Percentiles rank a stretch among this genome's conserved stretches.
Evolutionary conservation across 495 filamentous ascomycete genomes (phyloP).

Genomic region (Xylaria venustula): DNA sequence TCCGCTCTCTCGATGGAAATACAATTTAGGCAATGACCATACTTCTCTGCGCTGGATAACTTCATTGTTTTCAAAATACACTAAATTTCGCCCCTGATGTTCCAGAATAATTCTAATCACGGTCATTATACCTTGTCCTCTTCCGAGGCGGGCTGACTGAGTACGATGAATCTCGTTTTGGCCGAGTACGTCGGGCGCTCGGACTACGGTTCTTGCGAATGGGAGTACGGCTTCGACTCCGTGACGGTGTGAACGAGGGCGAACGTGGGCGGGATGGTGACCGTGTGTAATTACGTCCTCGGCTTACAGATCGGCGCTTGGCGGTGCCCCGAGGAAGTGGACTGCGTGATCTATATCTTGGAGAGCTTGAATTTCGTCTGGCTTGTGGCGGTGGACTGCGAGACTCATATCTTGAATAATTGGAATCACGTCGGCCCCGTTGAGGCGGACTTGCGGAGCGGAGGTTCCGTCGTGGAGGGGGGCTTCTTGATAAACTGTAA

Average conservation of each 20-base stretch:
- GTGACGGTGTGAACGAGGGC: slow-evolving; percentile 23
- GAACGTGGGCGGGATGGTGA: slow-evolving; percentile 14
- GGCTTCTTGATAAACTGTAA: slow-evolving; percentile 15
- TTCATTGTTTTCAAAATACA: background rate
- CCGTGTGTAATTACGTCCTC: slow-evolving; percentile 15
- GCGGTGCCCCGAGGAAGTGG: slow-evolving; percentile 16
- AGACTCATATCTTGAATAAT: slow-evolving; percentile 29
- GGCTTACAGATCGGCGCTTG: slow-evolving; percentile 21
- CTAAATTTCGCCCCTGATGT: background rate
- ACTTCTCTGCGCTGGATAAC: background rate
- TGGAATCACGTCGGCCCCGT: slow-evolving; percentile 19
- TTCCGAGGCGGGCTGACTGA: slow-evolving; percentile 31
- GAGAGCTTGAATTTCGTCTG: slow-evolving; percentile 9
- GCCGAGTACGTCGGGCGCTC: slow-evolving; percentile 24
- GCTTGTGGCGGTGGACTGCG: slow-evolving; percentile 20
- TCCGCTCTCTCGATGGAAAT: background rate
- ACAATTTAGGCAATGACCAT: background rate
- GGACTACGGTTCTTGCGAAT: slow-evolving; percentile 25
- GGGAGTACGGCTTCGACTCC: slow-evolving; percentile 24
- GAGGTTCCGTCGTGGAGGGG: slow-evolving; percentile 15
- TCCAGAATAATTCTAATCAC: background rate
- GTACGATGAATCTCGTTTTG: slow-evolving; percentile 23
- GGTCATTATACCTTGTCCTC: slow-evolving; percentile 7
- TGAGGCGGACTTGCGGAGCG: slow-evolving; percentile 19
- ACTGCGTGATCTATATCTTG: slow-evolving; percentile 15